A percentile compares a stretch with the other conserved stretches of the same genome.
phyloP scores from a whole-genome alignment of 208 protist species.

The Trypanosoma caninum region DNA sequence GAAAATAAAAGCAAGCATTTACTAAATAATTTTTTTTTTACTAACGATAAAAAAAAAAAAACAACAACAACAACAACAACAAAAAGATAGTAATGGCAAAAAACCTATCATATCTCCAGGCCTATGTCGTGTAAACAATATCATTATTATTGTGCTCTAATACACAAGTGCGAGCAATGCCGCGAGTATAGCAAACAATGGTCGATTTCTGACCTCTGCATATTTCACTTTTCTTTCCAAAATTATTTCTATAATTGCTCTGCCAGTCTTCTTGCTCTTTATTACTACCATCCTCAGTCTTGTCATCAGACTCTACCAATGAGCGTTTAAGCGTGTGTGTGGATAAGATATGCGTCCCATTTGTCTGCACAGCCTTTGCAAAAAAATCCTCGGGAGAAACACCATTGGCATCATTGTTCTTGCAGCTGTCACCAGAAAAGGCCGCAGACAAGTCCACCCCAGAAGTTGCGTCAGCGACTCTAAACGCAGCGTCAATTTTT shows the following conservation, averaged over 20 bases:
- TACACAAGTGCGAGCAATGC: not conserved
- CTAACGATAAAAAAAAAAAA: constrained; percentile 8
- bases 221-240: constrained; percentile 5
- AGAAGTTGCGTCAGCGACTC: no score
- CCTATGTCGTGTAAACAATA: not conserved
- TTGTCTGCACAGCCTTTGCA: not conserved
- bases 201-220: not conserved
- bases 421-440: no score
- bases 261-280: not conserved
- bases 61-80: not conserved
- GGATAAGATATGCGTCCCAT: constrained; percentile 11
- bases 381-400: not conserved
- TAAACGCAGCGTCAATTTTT: no score
- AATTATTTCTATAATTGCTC: constrained; percentile 2
- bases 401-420: not conserved
- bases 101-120: not conserved
- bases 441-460: not conserved
- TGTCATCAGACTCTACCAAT: not conserved
- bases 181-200: not conserved
- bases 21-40: constrained; percentile 11
- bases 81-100: not conserved
- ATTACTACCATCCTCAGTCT: not conserved
- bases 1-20: constrained; percentile 4
- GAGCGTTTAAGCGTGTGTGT: not conserved
- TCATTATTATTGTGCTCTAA: no score